Conservation (phyloP, 2,329 filamentous ascomycete species). For the Curvularia verruculosa region DNA sequence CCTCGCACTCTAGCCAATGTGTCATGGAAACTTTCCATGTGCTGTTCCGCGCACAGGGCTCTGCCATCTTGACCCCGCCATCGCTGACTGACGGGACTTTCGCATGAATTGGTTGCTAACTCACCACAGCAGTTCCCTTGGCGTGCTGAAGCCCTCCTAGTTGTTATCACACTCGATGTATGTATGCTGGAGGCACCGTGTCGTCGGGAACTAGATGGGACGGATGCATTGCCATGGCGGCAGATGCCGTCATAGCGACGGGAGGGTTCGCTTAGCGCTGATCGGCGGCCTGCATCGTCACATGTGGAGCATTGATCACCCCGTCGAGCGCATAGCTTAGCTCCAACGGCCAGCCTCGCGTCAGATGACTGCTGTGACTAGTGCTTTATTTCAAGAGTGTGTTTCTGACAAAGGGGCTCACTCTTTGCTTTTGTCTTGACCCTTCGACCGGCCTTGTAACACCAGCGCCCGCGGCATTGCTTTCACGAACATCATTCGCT, state of each 20-base stretch:
- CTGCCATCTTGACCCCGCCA: not conserved
- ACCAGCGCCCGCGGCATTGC: slow-evolving; percentile 4
- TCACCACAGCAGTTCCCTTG: not conserved
- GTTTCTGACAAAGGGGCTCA: not conserved
- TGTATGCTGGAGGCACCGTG: not conserved
- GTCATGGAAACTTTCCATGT: not conserved
- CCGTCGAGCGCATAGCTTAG: slow-evolving; percentile 9
- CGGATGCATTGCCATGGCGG: slow-evolving; percentile 8
- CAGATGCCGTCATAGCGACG: slow-evolving; percentile 30
- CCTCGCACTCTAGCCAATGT: not conserved
- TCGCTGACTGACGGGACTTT: not conserved
- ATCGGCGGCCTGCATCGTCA: slow-evolving; percentile 20
- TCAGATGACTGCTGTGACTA: slow-evolving; percentile 9
- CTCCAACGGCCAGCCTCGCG: slow-evolving; percentile 14
- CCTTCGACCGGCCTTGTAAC: not conserved
- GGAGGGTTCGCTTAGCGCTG: slow-evolving; percentile 14
- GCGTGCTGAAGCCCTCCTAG: not conserved
- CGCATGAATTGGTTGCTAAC: not conserved
- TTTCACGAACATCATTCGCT: slow-evolving; percentile 16
- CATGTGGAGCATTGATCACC: slow-evolving; percentile 19
- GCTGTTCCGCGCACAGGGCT: not conserved
- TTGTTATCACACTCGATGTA: not conserved
- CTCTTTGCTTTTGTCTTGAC: not conserved
- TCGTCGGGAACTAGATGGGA: not conserved
- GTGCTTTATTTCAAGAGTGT: slow-evolving; percentile 2